Percentiles rank a stretch among this genome's conserved stretches.
These are phyloP conservation scores for Phellopilus nigrolimitatus DNA, from an alignment of 1,284 basidiomycete species.

Conservation along the genomic window DNA sequence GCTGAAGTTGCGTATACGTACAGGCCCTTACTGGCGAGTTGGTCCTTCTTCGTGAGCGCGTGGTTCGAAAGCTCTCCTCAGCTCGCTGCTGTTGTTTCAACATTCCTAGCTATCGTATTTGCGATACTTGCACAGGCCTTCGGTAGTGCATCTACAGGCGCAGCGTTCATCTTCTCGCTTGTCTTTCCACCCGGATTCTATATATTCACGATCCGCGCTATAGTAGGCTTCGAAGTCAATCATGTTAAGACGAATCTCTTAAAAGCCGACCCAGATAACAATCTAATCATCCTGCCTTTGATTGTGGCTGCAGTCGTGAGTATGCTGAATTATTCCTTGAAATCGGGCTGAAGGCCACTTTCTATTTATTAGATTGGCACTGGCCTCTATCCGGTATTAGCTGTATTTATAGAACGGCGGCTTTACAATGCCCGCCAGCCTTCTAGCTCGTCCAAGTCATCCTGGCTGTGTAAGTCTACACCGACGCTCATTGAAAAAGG, in stretches of 20 bases:
- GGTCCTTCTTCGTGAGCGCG: conserved; percentile 63
- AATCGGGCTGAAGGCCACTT: background rate
- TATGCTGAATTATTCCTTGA: conserved; percentile 16
- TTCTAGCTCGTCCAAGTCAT: conserved; percentile 24
- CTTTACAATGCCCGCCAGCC: conserved; percentile 58
- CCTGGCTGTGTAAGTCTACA: conserved; percentile 27
- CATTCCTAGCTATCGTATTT: conserved; percentile 59
- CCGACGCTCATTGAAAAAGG: too few species aligned
- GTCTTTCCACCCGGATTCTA: conserved; percentile 75
- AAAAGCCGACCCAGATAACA: conserved; percentile 54
- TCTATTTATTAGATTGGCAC: conserved; percentile 47
- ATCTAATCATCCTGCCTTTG: conserved; percentile 53
- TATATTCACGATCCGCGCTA: conserved; percentile 62
- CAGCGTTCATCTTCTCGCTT: conserved; percentile 58
- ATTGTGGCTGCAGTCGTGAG: conserved; percentile 61
- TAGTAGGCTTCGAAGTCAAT: conserved; percentile 63
- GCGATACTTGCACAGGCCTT: conserved; percentile 67
- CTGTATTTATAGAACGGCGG: conserved; percentile 50
- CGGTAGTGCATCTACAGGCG: conserved; percentile 38
- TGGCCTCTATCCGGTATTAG: conserved; percentile 67
- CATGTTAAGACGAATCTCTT: conserved; percentile 47
- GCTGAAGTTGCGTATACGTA: conserved; percentile 4
- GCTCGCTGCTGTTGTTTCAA: conserved; percentile 63
- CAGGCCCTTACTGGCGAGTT: conserved; percentile 56
- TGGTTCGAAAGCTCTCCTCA: conserved; percentile 72